These are phyloP conservation scores for Phalaenopsis aphrodite DNA, from an alignment of 106 monocot species.

Conservation along the genomic window DNA sequence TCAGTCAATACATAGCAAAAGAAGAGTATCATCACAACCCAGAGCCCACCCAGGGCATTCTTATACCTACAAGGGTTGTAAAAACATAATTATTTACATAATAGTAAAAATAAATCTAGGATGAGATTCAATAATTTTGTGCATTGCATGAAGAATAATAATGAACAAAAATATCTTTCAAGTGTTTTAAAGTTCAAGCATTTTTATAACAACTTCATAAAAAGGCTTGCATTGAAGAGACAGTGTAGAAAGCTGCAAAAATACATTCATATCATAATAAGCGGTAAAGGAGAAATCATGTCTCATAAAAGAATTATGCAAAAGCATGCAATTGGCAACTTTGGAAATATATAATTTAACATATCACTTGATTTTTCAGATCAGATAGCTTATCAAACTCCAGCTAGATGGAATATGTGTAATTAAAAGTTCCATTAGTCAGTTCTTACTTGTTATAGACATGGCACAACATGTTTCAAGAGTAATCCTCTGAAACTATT, in stretches of 20 bases:
- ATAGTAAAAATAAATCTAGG: not conserved
- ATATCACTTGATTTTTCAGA: not conserved
- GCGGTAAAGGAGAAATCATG: not conserved
- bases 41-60: conserved; percentile 81
- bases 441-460: not conserved
- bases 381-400: not conserved
- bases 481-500: not conserved
- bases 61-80: conserved; percentile 62
- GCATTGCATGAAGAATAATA: not conserved
- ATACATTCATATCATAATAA: not conserved
- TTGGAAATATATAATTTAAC: not conserved
- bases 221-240: not conserved
- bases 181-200: not conserved
- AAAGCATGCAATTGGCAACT: not conserved
- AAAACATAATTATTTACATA: not conserved
- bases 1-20: conserved; percentile 72
- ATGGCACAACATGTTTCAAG: not conserved
- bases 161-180: not conserved
- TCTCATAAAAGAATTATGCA: not conserved
- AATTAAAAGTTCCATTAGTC: not conserved
- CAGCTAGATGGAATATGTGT: not conserved
- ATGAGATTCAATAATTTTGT: not conserved
- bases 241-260: not conserved
- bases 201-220: not conserved
- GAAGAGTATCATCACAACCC: conserved; percentile 79